Evolutionary conservation across 2,329 filamentous ascomycete genomes (phyloP), one percentile per base, ranked within the genome.

Genomic region (Fusarium luffae): DNA sequence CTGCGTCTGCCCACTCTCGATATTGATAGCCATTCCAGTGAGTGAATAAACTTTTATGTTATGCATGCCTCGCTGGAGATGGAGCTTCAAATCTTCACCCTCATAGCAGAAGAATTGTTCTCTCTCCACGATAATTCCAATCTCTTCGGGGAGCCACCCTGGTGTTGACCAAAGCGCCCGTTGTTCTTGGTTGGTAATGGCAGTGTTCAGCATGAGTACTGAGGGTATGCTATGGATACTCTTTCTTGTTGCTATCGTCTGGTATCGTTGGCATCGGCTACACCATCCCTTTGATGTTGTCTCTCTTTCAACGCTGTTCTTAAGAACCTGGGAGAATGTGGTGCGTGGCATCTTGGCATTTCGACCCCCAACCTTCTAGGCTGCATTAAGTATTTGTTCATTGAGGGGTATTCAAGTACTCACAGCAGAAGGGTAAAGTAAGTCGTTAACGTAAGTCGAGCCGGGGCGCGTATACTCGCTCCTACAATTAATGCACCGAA

Each of bases 71-170:
- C 92, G 88, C 75, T 95, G 91, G 23, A 97, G 81, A 73, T 96
- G 93, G 49, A 92, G 81, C 76, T 91, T 91, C 69, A 99, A 81
- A 74, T 98, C 94, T 55, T 97, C 91, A 4, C 96, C 95, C 79
- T 99, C 94, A 70, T 94, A 98, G 79, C 94, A 98, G 79, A 93
- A 94, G 76, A 98, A 93, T 76, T 97, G 93, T n/a, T 93, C 93
- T 74, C 93, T 89, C 63, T 97, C 93, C 60, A 97, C 89, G 60
- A 97, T 93, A 75, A 99, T 89, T 40, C 96, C 96, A 74, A 99
- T 94, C 78, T 98, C 94, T 76, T 96, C 92, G 0, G 96, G 96
- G 14, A 99, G 84, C 91, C 95, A 99, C 18, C 93, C 93, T 1
- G 93, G 93, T 14, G 90, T 93, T 2, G 93, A 89, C 97, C 97